Evolutionary conservation across 2,329 filamentous ascomycete genomes (phyloP).

Genomic region (Onygenales sp.): DNA sequence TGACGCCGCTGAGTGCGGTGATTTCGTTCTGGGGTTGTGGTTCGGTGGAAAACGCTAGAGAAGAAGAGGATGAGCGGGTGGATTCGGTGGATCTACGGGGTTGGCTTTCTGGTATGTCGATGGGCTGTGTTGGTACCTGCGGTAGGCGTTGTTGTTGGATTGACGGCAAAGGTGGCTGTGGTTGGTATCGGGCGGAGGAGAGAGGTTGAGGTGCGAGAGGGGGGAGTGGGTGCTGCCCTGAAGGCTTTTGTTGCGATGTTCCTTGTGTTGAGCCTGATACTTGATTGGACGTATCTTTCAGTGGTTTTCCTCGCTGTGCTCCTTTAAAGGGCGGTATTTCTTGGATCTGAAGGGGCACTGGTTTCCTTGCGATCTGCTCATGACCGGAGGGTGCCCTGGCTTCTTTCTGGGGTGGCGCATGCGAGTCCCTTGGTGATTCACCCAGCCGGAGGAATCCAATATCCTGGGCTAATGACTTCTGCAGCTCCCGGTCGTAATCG

Average conservation of each 20-base stretch:
- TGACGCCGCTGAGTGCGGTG: conserved; percentile 80
- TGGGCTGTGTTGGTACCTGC: conserved; percentile 40
- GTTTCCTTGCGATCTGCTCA: conserved; percentile 16
- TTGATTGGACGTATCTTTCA: conserved; percentile 9
- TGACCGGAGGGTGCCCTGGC: conserved; percentile 8
- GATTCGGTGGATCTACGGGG: conserved; percentile 8
- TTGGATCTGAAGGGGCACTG: conserved; percentile 19
- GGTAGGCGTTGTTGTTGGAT: conserved; percentile 5
- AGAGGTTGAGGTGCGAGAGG: conserved; percentile 16
- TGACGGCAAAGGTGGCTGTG: conserved; percentile 1
- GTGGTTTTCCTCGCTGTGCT: conserved; percentile 14
- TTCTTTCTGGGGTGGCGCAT: conserved; percentile 10
- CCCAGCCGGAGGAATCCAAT: conserved; percentile 31
- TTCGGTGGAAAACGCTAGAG: conserved; percentile 11
- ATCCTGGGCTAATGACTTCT: conserved; percentile 32
- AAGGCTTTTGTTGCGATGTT: conserved; percentile 9
- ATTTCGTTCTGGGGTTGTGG: conserved; percentile 53
- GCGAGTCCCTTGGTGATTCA: conserved; percentile 16
- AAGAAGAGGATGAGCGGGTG: conserved; percentile 8
- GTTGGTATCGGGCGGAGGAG: conserved; percentile 6
- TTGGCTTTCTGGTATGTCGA: conserved; percentile 36
- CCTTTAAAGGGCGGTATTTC: conserved; percentile 26
- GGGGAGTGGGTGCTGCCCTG: conserved; percentile 20
- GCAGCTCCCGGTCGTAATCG: conserved; percentile 33
- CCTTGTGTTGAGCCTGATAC: neutral